Conservation (phyloP, 768 basidiomycete species). For the Calocybe indica region DNA sequence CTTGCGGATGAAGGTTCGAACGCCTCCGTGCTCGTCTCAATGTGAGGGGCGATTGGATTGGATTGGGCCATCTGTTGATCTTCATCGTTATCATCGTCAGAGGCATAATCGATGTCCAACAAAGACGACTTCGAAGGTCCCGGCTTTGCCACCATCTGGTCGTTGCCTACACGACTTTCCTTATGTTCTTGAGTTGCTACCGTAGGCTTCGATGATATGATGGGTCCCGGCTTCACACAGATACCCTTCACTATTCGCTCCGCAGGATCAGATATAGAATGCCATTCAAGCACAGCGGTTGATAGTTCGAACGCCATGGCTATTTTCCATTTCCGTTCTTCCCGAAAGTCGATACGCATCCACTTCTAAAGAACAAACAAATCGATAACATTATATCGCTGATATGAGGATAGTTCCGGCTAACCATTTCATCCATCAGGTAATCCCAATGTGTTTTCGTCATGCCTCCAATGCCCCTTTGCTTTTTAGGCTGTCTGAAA, state of each 20-base stretch:
- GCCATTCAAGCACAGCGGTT: constrained; percentile 83
- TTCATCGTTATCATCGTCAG: constrained; percentile 65
- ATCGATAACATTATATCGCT: background rate
- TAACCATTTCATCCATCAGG: constrained; percentile 92
- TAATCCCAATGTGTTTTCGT: constrained; percentile 93
- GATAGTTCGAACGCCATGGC: constrained; percentile 80
- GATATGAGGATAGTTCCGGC: constrained; percentile 12
- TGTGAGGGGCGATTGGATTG: no score
- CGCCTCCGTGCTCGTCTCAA: no score
- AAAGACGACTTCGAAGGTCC: constrained; percentile 22
- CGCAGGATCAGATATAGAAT: constrained; percentile 59
- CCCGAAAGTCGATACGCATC: constrained; percentile 93
- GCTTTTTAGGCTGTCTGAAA: constrained; percentile 93
- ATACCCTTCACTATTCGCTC: constrained; percentile 63
- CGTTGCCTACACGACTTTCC: constrained; percentile 5
- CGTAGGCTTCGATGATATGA: constrained; percentile 44
- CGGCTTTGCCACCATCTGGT: constrained; percentile 20
- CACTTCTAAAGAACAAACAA: constrained; percentile 61
- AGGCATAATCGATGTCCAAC: constrained; percentile 47
- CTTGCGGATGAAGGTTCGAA: constrained; percentile 17
- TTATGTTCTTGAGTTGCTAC: constrained; percentile 30
- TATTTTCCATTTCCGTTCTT: constrained; percentile 91
- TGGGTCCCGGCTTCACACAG: constrained; percentile 27
- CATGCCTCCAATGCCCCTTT: constrained; percentile 68
- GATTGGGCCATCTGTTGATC: no score